These are phyloP conservation scores for Botrytis galanthina DNA, from an alignment of 2,329 filamentous ascomycete species.

Conservation along the genomic window DNA sequence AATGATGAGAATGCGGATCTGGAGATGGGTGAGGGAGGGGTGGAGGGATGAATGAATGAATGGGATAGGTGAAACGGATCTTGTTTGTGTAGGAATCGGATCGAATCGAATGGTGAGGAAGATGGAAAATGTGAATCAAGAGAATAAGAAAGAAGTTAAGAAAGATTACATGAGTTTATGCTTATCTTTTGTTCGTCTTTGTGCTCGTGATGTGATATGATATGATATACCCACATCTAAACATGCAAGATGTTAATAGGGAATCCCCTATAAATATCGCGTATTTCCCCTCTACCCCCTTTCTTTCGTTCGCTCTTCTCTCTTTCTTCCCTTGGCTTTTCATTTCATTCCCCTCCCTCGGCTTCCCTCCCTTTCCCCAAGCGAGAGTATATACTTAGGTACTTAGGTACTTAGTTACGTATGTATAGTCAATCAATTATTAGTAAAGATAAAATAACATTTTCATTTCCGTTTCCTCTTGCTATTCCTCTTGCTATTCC, in stretches of 20 bases:
- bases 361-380: no score
- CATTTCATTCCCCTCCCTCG: no score
- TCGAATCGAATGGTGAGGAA: background rate
- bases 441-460: no score
- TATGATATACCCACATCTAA: background rate
- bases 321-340: no score
- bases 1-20: background rate
- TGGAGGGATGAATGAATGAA: background rate
- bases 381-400: no score
- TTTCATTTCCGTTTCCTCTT: no score
- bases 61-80: background rate
- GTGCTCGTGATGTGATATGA: background rate
- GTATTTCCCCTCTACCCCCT: background rate
- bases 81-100: background rate
- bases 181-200: background rate
- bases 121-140: background rate
- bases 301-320: background rate
- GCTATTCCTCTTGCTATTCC: no score
- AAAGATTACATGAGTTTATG: background rate
- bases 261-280: background rate
- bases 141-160: background rate
- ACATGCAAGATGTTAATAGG: background rate
- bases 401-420: no score
- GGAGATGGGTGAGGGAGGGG: background rate
- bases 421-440: no score